Evolutionary conservation across 768 basidiomycete species (phyloP).

Genomic region (Leucocoprinus birnbaumii): DNA sequence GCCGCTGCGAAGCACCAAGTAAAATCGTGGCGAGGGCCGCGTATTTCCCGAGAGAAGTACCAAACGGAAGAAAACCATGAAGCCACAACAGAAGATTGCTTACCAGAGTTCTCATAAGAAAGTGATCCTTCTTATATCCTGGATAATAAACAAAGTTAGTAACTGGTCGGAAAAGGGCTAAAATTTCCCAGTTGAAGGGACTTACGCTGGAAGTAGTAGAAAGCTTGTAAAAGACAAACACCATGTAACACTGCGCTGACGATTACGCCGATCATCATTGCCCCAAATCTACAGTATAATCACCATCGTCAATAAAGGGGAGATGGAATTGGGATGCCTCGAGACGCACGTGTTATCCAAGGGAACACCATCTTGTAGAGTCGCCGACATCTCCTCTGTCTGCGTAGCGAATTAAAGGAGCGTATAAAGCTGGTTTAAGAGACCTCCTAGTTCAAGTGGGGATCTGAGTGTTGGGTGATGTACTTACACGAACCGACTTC

Average conservation of each 20-base stretch:
- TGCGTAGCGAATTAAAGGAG: background rate
- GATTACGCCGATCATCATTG: conserved; percentile 41
- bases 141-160: background rate
- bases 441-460: too few species aligned
- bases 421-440: background rate
- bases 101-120: conserved; percentile 39
- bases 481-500: too few species aligned
- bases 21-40: too few species aligned
- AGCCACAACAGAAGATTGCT: too few species aligned
- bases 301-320: background rate
- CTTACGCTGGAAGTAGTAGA: conserved; percentile 42
- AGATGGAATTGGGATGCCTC: background rate
- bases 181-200: background rate
- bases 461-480: background rate
- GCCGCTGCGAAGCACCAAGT: background rate
- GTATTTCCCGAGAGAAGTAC: too few species aligned
- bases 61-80: too few species aligned
- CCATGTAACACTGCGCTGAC: conserved; percentile 36
- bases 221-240: conserved; percentile 43
- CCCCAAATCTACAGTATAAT: conserved; percentile 32
- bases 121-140: conserved; percentile 38
- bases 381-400: conserved; percentile 16
- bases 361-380: conserved; percentile 22
- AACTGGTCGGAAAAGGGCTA: background rate
- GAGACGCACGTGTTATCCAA: conserved; percentile 31